A percentile compares a stretch with the other conserved stretches of the same genome.
Evolutionary conservation across 2,329 filamentous ascomycete species (phyloP).

Genomic region (Didymella segeticola): DNA sequence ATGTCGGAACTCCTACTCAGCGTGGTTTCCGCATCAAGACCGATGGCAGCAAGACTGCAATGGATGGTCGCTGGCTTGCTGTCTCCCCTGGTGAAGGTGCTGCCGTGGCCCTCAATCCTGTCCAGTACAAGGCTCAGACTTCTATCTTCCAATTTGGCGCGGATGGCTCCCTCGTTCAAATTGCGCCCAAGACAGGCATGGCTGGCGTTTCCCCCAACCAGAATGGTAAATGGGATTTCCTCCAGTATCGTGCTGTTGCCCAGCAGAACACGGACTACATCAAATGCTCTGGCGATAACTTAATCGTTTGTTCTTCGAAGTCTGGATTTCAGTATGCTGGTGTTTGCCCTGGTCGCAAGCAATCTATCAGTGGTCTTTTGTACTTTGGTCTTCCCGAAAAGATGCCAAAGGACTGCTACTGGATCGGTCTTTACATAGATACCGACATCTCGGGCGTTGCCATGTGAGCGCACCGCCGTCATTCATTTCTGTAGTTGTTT

Average conservation of each 20-base stretch:
- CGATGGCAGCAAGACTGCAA: neutral
- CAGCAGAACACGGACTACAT: neutral
- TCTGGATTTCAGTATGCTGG: conserved; percentile 1
- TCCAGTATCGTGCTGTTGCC: conserved; percentile 7
- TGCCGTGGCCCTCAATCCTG: conserved; percentile 3
- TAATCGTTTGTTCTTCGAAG: conserved; percentile 1
- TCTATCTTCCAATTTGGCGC: neutral
- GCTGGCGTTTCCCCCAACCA: conserved; percentile 4
- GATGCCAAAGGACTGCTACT: conserved; percentile 2
- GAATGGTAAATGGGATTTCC: conserved; percentile 3
- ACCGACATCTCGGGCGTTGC: neutral
- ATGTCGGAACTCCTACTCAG: conserved; percentile 16
- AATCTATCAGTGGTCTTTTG: conserved; percentile 6
- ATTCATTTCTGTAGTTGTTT: too few species aligned
- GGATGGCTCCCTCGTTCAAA: neutral
- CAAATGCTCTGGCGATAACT: conserved; percentile 6
- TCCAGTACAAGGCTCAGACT: conserved; percentile 3
- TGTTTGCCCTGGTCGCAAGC: conserved; percentile 3
- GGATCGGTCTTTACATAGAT: conserved; percentile 5
- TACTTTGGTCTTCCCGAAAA: conserved; percentile 7
- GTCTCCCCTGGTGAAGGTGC: conserved; percentile 6
- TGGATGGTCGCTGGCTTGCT: conserved; percentile 4
- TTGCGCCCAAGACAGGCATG: neutral
- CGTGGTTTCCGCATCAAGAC: conserved; percentile 6
- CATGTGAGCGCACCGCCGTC: neutral